Conservation (phyloP, 306 rosid genomes). For the Prinsepia uniflora region DNA sequence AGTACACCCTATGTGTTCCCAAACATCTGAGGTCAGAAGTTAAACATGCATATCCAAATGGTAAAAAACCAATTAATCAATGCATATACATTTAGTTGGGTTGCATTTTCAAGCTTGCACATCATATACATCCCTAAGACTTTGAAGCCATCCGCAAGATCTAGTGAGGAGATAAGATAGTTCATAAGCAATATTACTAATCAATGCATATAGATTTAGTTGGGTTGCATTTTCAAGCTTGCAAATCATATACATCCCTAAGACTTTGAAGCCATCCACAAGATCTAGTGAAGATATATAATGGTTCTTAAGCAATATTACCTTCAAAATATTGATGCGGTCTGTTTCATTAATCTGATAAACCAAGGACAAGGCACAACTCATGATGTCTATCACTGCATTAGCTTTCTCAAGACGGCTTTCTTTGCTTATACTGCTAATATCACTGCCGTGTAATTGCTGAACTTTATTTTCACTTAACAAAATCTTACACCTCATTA, state of each 20-base stretch:
- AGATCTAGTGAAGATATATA: conserved; percentile 14
- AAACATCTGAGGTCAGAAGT: not conserved
- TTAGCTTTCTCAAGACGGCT: conserved; percentile 86
- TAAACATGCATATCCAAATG: not conserved
- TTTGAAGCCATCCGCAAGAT: conserved; percentile 6
- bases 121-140: conserved; percentile 6
- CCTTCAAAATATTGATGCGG: conserved; percentile 89
- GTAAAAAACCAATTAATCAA: not conserved
- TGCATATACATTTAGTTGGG: not conserved
- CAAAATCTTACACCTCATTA: conserved; percentile 91
- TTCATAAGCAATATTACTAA: conserved; percentile 42
- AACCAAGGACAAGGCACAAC: conserved; percentile 79
- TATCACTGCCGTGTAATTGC: conserved; percentile 41
- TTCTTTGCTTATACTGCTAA: conserved; percentile 42
- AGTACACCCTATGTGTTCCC: not conserved
- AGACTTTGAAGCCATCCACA: conserved; percentile 2
- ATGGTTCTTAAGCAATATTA: conserved; percentile 39
- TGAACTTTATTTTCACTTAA: conserved; percentile 80
- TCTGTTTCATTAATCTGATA: conserved; percentile 84
- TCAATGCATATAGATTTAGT: not conserved
- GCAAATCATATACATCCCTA: conserved; percentile 5
- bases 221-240: not conserved
- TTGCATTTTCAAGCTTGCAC: conserved; percentile 1
- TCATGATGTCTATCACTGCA: conserved; percentile 92
- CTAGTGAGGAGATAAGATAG: conserved; percentile 20